A percentile compares a stretch with the other conserved stretches of the same genome.
Evolutionary conservation across 192 early-diverging fungal genomes (phyloP).

Genomic region (Chytriomyces sp.): DNA sequence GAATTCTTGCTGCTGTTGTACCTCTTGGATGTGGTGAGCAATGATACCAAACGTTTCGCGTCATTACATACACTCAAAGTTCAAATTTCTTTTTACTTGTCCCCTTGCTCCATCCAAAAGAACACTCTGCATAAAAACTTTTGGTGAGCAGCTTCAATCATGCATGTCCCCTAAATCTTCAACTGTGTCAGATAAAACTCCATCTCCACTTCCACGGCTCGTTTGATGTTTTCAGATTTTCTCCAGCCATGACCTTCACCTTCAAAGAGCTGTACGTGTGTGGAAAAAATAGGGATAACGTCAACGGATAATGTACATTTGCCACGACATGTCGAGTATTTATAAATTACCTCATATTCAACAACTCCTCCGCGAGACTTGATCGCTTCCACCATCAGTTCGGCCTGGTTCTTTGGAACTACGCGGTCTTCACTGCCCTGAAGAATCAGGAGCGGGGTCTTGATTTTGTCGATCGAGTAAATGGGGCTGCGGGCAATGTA

Average conservation of each 20-base stretch:
- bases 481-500: slow-evolving; percentile 73
- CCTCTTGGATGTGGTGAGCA: too few species aligned
- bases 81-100: too few species aligned
- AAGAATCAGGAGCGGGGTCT: slow-evolving; percentile 71
- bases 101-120: too few species aligned
- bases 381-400: slow-evolving; percentile 74
- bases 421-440: slow-evolving; percentile 78
- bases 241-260: slow-evolving; percentile 59
- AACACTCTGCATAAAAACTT: too few species aligned
- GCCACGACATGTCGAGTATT: not conserved
- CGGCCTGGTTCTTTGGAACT: slow-evolving; percentile 77
- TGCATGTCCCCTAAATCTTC: not conserved
- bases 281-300: not conserved
- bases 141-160: too few species aligned
- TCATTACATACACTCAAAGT: too few species aligned
- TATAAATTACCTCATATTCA: slow-evolving; percentile 43
- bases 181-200: slow-evolving; percentile 61
- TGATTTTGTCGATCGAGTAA: slow-evolving; percentile 61
- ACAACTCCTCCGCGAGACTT: slow-evolving; percentile 63
- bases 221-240: slow-evolving; percentile 67
- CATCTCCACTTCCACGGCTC: slow-evolving; percentile 66
- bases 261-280: slow-evolving; percentile 21
- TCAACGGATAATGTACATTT: not conserved
- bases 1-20: too few species aligned
- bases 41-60: too few species aligned